Conservation (phyloP, 2,329 filamentous ascomycete genomes). For the Pseudopyrenochaeta lycopersici region DNA sequence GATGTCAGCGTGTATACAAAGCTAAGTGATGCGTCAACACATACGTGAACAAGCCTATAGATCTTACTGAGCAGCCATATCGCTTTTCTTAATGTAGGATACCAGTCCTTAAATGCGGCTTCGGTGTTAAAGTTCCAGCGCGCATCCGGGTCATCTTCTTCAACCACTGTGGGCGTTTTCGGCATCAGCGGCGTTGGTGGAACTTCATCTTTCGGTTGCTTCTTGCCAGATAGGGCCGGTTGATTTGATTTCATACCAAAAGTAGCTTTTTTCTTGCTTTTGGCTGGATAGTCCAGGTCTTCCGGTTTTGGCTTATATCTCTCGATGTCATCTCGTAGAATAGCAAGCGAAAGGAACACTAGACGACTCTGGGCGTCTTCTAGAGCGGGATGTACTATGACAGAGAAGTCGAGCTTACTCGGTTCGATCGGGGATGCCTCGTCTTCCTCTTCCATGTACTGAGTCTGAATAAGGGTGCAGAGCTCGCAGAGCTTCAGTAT, state of each 20-base stretch:
- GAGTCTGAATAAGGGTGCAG: conserved; percentile 71
- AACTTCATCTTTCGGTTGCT: conserved; percentile 52
- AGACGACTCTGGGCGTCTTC: conserved; percentile 73
- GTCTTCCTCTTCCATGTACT: conserved; percentile 66
- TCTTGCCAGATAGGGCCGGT: conserved; percentile 63
- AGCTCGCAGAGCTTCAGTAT: conserved; percentile 73
- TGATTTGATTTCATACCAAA: conserved; percentile 52
- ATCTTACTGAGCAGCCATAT: conserved; percentile 75
- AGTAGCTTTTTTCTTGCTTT: conserved; percentile 55
- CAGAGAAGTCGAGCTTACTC: conserved; percentile 68
- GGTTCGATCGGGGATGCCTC: conserved; percentile 59
- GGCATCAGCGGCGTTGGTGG: conserved; percentile 51
- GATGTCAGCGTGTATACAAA: not conserved
- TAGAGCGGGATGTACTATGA: conserved; percentile 70
- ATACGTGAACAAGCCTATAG: conserved; percentile 73
- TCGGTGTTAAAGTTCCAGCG: conserved; percentile 66
- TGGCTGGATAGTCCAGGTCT: conserved; percentile 70
- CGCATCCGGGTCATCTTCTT: conserved; percentile 59
- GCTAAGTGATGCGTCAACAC: conserved; percentile 9
- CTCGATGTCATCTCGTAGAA: conserved; percentile 73
- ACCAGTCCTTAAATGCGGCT: conserved; percentile 68
- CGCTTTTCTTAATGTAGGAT: conserved; percentile 72
- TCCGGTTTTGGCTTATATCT: conserved; percentile 70
- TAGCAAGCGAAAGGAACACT: conserved; percentile 70
- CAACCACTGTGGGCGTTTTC: conserved; percentile 60